Evolutionary conservation across 2,329 filamentous ascomycete genomes (phyloP), one percentile per base, ranked within the genome.

Genomic region (Juglanconis oblonga): DNA sequence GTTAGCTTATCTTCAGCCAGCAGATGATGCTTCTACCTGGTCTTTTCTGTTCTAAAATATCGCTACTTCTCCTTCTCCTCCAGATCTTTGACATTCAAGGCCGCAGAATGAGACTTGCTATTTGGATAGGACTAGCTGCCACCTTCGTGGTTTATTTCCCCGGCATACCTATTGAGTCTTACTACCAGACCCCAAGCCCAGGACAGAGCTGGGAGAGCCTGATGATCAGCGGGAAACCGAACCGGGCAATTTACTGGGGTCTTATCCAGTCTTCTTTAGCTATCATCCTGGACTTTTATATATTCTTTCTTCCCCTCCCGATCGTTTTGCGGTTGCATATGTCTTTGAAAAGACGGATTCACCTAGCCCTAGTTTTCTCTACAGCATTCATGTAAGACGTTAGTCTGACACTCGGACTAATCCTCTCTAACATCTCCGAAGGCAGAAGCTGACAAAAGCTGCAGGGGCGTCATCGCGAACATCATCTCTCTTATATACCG

Each of bases 241-340:
- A 29, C 2, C 2, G 6, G n/a, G 42, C n/a, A 14, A 32, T 49
- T 29, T 57, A 51, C 17, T 57, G 59, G 55, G 64, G 62, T 1
- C 48, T 63, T 32, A 56, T 64, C 13, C 62, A 64, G 56, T 55
- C 52, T 6, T 24, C 36, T 3, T 40, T 57, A 9, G 49, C 14
- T 6, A 61, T 64, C n/a, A 9, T 61, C 1, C 55, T 65, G n/a
- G 65, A 65, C 45, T n/a, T 66, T 3, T 66, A 65, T 33, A 65
- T 66, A 14, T 65, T 66, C 33, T 31, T 62, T 33, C 40, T 66
- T n/a, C 65, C 65, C 2, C 35, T 64, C 11, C 61, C 65, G 9
- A 54, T 54, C 13, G 31, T 63, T 10, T 51, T 51, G 2, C 48
- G 36, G 17, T 57, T 66, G 7, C 42, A 55, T 0, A 32, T 64